phyloP scores from a whole-genome alignment of 202 grass and related monocot genomes.

The Bolboschoenoplectus hybrid region DNA sequence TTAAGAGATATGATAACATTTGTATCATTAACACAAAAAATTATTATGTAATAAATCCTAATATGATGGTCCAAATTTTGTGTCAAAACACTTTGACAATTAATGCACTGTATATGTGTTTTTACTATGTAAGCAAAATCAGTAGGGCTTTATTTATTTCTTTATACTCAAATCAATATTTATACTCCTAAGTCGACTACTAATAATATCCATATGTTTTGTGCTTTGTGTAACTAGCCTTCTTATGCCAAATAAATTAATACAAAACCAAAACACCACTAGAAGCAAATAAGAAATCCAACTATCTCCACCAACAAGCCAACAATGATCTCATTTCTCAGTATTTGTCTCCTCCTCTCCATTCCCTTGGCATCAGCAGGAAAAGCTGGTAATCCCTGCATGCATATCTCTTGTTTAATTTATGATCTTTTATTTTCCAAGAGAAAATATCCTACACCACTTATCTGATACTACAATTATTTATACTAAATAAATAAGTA shows the following conservation, averaged over 20 bases:
- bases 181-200: background rate
- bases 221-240: background rate
- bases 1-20: background rate
- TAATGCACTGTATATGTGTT: background rate
- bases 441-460: no score
- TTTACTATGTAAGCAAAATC: background rate
- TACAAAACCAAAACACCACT: background rate
- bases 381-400: background rate
- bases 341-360: slow-evolving; percentile 10
- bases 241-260: background rate
- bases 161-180: background rate
- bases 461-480: no score
- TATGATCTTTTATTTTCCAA: background rate
- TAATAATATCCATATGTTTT: background rate
- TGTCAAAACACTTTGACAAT: background rate
- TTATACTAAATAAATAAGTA: no score
- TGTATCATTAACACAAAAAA: background rate
- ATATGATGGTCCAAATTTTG: background rate
- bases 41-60: background rate
- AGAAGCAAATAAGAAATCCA: background rate
- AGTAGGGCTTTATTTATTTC: background rate
- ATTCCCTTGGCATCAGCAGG: background rate
- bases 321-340: background rate
- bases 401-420: background rate
- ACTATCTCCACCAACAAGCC: background rate